Conservation (phyloP, 768 basidiomycete species). For the Xerocomellus intermedius region DNA sequence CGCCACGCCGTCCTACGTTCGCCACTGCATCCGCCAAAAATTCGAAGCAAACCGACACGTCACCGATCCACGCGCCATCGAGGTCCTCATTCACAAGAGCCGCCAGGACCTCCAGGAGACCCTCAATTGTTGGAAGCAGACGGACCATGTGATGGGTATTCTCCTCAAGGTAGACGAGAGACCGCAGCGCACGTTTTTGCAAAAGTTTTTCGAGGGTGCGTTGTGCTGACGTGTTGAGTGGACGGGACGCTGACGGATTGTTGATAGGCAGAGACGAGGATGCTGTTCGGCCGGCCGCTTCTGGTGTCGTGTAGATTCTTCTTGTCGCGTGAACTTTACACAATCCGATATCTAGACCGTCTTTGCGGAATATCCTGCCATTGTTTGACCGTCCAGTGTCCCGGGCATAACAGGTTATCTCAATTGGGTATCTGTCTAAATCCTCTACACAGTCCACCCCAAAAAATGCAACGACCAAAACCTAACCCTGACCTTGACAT, state of each 20-base stretch:
- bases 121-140: slow-evolving; percentile 92
- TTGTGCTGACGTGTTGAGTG: not conserved
- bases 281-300: slow-evolving; percentile 66
- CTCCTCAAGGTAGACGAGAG: slow-evolving; percentile 51
- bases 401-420: not conserved
- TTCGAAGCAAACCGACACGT: slow-evolving; percentile 87
- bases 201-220: slow-evolving; percentile 83
- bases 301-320: slow-evolving; percentile 29
- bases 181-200: slow-evolving; percentile 61
- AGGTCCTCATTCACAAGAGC: slow-evolving; percentile 81
- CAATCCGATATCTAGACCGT: slow-evolving; percentile 4
- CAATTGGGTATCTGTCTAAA: not conserved
- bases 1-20: slow-evolving; percentile 71
- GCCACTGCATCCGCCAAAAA: slow-evolving; percentile 77
- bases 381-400: not conserved
- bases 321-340: slow-evolving; percentile 2
- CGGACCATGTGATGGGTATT: slow-evolving; percentile 74
- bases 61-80: slow-evolving; percentile 77
- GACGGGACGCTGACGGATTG: not conserved
- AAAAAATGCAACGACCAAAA: too few relatives aligned
- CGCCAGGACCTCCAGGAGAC: slow-evolving; percentile 91
- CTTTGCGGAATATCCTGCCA: not conserved
- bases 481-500: not conserved
- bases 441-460: too few relatives aligned
- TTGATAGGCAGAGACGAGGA: slow-evolving; percentile 72